Evolutionary conservation across 331 rosid genomes (phyloP).

Genomic region (Acacia pycnantha): DNA sequence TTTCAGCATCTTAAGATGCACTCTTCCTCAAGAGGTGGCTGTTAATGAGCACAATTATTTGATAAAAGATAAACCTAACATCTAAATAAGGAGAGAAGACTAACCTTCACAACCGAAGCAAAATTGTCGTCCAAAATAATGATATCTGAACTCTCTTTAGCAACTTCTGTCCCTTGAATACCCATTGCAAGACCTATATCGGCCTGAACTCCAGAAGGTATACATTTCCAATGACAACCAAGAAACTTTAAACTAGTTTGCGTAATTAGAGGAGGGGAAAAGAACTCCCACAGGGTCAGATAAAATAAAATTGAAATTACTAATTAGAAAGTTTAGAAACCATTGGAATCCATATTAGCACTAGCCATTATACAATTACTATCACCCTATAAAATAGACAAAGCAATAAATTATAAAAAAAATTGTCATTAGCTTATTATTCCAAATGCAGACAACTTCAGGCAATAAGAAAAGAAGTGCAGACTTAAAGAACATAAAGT

Average conservation of each 20-base stretch:
- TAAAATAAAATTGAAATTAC: background rate
- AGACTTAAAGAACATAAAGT: background rate
- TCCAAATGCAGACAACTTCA: background rate
- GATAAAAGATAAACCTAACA: background rate
- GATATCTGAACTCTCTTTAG: slow-evolving; percentile 99
- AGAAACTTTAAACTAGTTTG: slow-evolving; percentile 1
- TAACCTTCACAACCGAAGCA: slow-evolving; percentile 94
- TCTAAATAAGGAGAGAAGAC: slow-evolving; percentile 10
- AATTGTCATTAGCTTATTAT: background rate
- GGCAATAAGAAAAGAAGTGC: background rate
- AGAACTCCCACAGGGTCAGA: background rate
- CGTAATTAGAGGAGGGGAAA: background rate
- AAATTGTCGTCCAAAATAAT: slow-evolving; percentile 96
- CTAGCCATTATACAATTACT: background rate
- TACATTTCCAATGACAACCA: slow-evolving; percentile 18
- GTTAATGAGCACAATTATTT: slow-evolving; percentile 2
- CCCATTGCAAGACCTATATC: slow-evolving; percentile 99
- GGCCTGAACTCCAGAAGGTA: slow-evolving; percentile 55
- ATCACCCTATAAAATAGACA: background rate
- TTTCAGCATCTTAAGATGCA: background rate
- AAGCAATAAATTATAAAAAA: background rate
- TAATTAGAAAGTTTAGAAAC: background rate
- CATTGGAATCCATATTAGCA: background rate
- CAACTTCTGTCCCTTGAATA: slow-evolving; percentile 94
- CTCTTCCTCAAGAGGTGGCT: slow-evolving; percentile 5